Evolutionary conservation across 495 filamentous ascomycete species (phyloP), one percentile per base, ranked within the genome.

Genomic region (Penicillium nucicola): DNA sequence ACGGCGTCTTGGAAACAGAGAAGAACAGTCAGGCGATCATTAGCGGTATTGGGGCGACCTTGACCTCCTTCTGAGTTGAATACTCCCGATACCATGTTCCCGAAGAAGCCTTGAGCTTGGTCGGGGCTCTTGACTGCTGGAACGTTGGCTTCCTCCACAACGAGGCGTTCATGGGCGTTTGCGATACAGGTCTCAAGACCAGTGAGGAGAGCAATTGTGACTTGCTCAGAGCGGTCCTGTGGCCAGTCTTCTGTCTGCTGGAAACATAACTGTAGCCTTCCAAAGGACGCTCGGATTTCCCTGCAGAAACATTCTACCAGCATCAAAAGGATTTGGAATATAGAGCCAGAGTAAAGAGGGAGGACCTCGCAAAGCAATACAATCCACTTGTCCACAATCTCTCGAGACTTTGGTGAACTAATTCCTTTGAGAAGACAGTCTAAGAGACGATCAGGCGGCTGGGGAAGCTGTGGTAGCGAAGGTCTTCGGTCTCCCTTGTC

Each of bases 1-100:
- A 96, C 88, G 11, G 90, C 89, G 65, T 99, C 93, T 67, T 97
- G 92, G 68, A 99, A 96, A 25, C 91, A 92, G n/a, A 99, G 77
- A 9, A 97, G 70, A 15, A 99, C 93, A 0, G 92, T 97, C 19
- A 99, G 77, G 33, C 92, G 77, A 54, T 92, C 92, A 60, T 97
- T 99, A n/a, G 90, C 91, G 12, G 88, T 86, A 13, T 83, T 80
- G 38, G 85, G 86, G 34, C 90, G 80, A 19, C 80, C 74, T 45
- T 90, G 90, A 3, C 77, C 84, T 6, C 84, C 77, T 45, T 97
- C 92, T 0, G 87, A 80, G 8, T 86, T 77, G 64, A 96, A 96
- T 0, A 96, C 89, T 0, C 91, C 91, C 1, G 91, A 93, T 1
- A 96, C 90, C 88, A 97, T 95, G 57, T 91, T 96, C 14, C 92